Evolutionary conservation across 768 basidiomycete species (phyloP), one percentile per base, ranked within the genome.

Genomic region (Kwoniella sp.): DNA sequence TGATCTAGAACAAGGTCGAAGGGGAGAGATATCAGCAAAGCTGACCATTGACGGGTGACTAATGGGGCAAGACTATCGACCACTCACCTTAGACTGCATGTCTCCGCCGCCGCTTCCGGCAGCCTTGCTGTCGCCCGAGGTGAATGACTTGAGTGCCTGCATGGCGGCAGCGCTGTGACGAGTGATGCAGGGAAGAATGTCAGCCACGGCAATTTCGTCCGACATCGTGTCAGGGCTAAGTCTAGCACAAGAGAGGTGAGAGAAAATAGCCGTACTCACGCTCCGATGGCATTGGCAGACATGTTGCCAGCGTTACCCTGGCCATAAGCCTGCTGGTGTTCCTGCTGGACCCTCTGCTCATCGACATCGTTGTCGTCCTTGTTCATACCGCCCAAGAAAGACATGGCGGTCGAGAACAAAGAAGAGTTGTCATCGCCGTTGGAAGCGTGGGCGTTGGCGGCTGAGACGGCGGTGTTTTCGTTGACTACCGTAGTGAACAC

Each of bases 71-170:
- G 7, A 37, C 7, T 37, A 13, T 5, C 8, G 12, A 15, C 13
- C 34, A 60, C 60, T 50, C 56, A 76, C 67, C 71, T 78, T 76
- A 41, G 86, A 86, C 77, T 80, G 76, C 74, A 73, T 73, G 65
- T 83, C 84, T 52, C 84, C 82, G 28, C 83, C 84, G 7, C 85
- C 81, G 4, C 76, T 81, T 17, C 76, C 73, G 30, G 66, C 37
- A n/a, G 68, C 64, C 15, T 38, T 47, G 23, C 65, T 68, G 1
- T 81, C 38, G 20, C 88, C 86, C 2, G 85, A 86, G 1, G 88
- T 88, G 82, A 90, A 90, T 70, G 84, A 74, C 82, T 91, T 88
- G 64, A 91, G 77, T 7, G 84, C 84, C 87, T 90, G 74, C 30
- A 75, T 80, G 15, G 91, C 91, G 22, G 91, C 91, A 26, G 91